Evolutionary conservation across 352 stramenopile genomes (phyloP), one percentile per base, ranked within the genome.

Genomic region (Pythium catenulatum): DNA sequence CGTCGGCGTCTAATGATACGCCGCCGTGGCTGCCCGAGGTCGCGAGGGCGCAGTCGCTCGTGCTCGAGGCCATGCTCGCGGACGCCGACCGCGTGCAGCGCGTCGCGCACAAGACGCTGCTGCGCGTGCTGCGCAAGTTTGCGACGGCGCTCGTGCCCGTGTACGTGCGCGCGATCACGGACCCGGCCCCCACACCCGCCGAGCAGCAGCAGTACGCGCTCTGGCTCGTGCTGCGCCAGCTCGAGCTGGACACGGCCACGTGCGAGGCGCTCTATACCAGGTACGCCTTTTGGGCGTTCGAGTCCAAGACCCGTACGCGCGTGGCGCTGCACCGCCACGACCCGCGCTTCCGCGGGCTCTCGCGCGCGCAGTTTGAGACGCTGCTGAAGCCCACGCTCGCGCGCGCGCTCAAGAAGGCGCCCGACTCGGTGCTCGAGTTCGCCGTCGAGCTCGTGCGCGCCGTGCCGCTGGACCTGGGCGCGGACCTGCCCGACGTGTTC

Each of bases 331-430:
- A 85, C 25, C 79, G 82, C 41, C 68, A 76, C 15, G 94, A 97
- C 45, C 52, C 43, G 32, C 93, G 94, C 39, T 94, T 98, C 63
- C 88, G 92, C 75, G 86, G 79, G 4, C 78, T 98, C 23, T 91
- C 85, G n/a, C 80, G 89, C 45, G 89, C 90, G 17, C 92, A 95
- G 45, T 98, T 98, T 23, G 94, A 97, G 52, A 48, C 83, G 54
- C 74, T 95, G 27, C 87, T 98, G 43, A 87, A 96, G 78, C 95
- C 94, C 2, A 87, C 92, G 23, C 80, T 97, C 54, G 81, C 91
- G 39, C 96, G 97, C 82, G 92, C 96, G 89, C 90, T 98, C 73
- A 98, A 97, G 87, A 96, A 97, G 80, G 95, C 94, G 37, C 95
- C 95, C 0, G 95, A 98, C 79, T 93, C 92, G 45, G 89, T 95